phyloP scores from a whole-genome alignment of 208 protist genomes.

The Blastocrithidia nonstop region DNA sequence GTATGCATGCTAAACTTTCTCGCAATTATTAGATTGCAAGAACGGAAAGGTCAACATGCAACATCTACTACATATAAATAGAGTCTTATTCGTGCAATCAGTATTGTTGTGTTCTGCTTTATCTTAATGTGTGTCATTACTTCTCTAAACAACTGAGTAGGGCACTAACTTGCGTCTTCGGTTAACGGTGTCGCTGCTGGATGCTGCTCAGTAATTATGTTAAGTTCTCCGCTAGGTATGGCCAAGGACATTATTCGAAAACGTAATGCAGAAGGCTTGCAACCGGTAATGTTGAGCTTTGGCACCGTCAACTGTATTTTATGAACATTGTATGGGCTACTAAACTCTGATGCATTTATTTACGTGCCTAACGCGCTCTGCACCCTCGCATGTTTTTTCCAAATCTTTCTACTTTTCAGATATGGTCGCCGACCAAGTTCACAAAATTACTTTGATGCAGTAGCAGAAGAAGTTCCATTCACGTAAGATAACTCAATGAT shows the following conservation, averaged over 20 bases:
- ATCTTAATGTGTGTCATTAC: conserved; percentile 16
- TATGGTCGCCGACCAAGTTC: conserved; percentile 25
- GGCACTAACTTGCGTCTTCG: conserved; percentile 4
- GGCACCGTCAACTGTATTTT: conserved; percentile 31
- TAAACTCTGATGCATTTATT: conserved; percentile 25
- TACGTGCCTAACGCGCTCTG: conserved; percentile 30
- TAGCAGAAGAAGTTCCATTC: too few species aligned
- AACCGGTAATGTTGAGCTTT: conserved; percentile 25
- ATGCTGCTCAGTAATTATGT: conserved; percentile 37
- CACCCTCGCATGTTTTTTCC: conserved; percentile 28
- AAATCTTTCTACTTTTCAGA: conserved; percentile 25
- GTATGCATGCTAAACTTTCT: conserved; percentile 46
- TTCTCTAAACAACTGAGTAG: conserved; percentile 14
- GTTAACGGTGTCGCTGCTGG: conserved; percentile 33
- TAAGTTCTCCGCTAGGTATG: conserved; percentile 43
- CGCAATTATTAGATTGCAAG: conserved; percentile 24
- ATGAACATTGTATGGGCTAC: conserved; percentile 39
- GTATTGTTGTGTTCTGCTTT: conserved; percentile 6
- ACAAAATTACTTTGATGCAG: too few species aligned
- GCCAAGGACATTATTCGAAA: conserved; percentile 32
- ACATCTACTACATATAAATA: conserved; percentile 20
- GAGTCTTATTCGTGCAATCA: conserved; percentile 5
- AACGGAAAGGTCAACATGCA: conserved; percentile 16
- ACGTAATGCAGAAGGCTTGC: conserved; percentile 37
- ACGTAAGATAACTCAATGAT: too few species aligned